phyloP scores from a whole-genome alignment of 176 grass and related monocot genomes.

The Juncus effusus region DNA sequence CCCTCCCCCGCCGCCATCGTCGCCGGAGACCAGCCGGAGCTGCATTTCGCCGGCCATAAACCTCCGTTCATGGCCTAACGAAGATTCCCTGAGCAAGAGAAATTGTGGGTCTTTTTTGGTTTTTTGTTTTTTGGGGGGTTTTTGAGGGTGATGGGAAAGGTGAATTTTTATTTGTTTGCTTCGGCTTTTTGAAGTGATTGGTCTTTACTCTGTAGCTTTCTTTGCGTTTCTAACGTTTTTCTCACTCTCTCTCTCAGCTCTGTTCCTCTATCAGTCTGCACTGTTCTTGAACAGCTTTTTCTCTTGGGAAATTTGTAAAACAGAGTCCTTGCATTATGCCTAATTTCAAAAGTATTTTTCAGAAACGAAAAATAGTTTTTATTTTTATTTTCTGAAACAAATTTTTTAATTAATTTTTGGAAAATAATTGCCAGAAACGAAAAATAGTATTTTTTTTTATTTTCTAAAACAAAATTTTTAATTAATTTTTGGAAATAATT shows the following conservation, averaged over 20 bases:
- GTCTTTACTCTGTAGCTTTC: neutral
- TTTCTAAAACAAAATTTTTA: no score
- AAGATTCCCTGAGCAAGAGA: neutral
- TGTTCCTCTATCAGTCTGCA: neutral
- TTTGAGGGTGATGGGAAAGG: neutral
- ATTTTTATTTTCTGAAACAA: no score
- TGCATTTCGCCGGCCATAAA: conserved; percentile 26
- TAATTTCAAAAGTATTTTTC: no score
- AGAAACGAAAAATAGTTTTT: no score
- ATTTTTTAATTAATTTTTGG: no score
- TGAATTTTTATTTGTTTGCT: no score
- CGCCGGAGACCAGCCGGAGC: conserved; percentile 13
- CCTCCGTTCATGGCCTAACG: conserved; percentile 24
- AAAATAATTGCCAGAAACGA: no score
- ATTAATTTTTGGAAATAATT: no score
- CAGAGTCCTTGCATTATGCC: neutral
- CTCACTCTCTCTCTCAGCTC: neutral
- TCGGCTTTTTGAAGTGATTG: neutral
- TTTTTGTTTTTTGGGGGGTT: neutral
- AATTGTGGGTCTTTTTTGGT: neutral
- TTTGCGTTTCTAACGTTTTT: neutral
- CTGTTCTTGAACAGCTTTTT: neutral
- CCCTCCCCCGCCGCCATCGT: neutral
- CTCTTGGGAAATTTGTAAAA: neutral
- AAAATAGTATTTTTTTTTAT: no score